Evolutionary conservation across 2,329 filamentous ascomycete genomes (phyloP), one percentile per base, ranked within the genome.

Genomic region (Orbilia blumenaviensis): DNA sequence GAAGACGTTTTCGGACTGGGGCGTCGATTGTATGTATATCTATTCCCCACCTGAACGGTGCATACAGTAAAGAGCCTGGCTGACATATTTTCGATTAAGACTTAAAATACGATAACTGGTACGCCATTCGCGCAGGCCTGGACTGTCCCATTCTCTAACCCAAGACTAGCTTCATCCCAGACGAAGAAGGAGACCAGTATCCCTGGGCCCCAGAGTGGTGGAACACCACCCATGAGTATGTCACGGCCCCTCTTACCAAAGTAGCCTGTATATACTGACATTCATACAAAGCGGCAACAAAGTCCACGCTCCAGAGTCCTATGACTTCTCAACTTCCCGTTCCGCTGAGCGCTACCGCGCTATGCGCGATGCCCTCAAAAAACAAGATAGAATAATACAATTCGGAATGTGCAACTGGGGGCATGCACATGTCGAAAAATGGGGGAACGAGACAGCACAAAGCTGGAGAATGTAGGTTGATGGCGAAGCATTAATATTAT

Each of bases 21-120:
- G 86, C 1, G 84, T 89, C 66, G 87, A 89, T 79, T 89, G 83
- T 84, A 69, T 81, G 84, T 81, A 27, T 38, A 10, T 10, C 3
- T 27, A 18, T 16, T 7, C 56, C 21, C 18, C 1, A 21, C 10
- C 32, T 18, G 9, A 10, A 8, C 23, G 46, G 16, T 27, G 34
- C 14, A 23, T 5, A 16, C 7, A 10, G 21, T 2, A 29, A 27
- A 58, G 5, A 5, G 27, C 36, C n/a, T 36, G 5, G 46, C 38
- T 32, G 14, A 58, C 61, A 41, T 60, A 38, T 32, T 44, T 6
- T 8, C 21, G 14, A 18, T 38, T 36, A 56, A 84, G 85, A 88
- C 69, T 81, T 87, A 12, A 88, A 88, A 81, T 88, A 87, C 78
- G 87, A 89, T 79, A 88, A 88, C 80, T 89, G 87, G 81, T 81